Conservation (phyloP, 2,329 filamentous ascomycete genomes). For the Didymella glomerata region DNA sequence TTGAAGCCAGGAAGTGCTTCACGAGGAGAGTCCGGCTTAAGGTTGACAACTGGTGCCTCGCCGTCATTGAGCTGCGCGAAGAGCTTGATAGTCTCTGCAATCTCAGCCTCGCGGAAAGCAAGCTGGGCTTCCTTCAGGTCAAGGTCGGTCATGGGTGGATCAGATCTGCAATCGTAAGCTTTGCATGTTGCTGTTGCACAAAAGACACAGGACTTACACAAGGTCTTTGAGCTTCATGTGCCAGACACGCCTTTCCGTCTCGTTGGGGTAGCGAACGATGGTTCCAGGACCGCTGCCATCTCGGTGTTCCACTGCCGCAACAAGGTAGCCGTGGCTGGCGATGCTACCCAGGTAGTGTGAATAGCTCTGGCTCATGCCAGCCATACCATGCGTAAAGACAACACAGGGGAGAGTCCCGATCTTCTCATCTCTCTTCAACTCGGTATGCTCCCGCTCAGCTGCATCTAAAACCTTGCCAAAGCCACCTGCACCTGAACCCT, state of each 20-base stretch:
- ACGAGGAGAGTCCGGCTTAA: conserved; percentile 61
- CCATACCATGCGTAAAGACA: conserved; percentile 59
- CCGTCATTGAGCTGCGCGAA: conserved; percentile 53
- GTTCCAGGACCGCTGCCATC: conserved; percentile 58
- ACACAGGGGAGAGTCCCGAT: conserved; percentile 52
- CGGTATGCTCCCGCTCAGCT: conserved; percentile 32
- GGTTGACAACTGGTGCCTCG: conserved; percentile 44
- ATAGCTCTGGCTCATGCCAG: conserved; percentile 56
- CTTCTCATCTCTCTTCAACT: conserved; percentile 38
- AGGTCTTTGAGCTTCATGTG: conserved; percentile 51
- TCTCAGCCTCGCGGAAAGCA: conserved; percentile 56
- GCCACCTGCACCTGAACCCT: conserved; percentile 25
- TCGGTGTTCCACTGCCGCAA: conserved; percentile 58
- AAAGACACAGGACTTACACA: conserved; percentile 22
- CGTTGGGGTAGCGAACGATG: conserved; percentile 50
- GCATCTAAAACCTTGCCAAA: conserved; percentile 29
- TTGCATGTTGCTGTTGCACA: too few species aligned
- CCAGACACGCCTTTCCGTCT: conserved; percentile 47
- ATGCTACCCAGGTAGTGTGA: conserved; percentile 58
- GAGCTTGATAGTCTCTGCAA: conserved; percentile 56
- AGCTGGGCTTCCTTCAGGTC: conserved; percentile 55
- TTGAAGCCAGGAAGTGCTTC: conserved; percentile 57
- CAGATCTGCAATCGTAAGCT: conserved; percentile 23
- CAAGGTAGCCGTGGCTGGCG: conserved; percentile 56
- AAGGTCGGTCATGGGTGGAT: conserved; percentile 43